These are phyloP conservation scores for Rhizopogon roseolus DNA, from an alignment of 768 basidiomycete species.

Conservation along the genomic window DNA sequence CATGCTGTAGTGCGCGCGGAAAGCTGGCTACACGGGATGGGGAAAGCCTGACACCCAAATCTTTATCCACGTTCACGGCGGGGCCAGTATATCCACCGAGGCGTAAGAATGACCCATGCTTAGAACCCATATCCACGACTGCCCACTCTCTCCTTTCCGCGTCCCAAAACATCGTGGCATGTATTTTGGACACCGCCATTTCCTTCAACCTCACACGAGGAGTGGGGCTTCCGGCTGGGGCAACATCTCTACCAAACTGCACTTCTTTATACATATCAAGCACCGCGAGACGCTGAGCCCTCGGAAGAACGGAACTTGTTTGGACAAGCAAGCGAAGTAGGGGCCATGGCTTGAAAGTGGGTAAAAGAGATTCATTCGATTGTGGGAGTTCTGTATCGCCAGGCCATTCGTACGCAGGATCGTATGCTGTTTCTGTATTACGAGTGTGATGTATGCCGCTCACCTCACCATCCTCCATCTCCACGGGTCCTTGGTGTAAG, in stretches of 20 bases:
- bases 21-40: slow-evolving; percentile 63
- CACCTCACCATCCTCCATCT: slow-evolving; percentile 14
- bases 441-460: neutral
- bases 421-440: slow-evolving; percentile 26
- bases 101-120: slow-evolving; percentile 74
- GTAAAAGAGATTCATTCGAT: slow-evolving; percentile 11
- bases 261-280: slow-evolving; percentile 60
- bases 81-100: slow-evolving; percentile 14
- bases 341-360: slow-evolving; percentile 15
- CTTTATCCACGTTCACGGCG: slow-evolving; percentile 13
- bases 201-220: slow-evolving; percentile 76
- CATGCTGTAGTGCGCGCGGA: slow-evolving; percentile 57
- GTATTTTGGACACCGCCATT: slow-evolving; percentile 79
- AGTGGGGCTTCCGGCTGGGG: slow-evolving; percentile 41
- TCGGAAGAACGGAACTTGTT: slow-evolving; percentile 44
- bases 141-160: slow-evolving; percentile 55
- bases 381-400: slow-evolving; percentile 23
- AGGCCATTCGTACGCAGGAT: slow-evolving; percentile 60
- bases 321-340: slow-evolving; percentile 35
- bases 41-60: slow-evolving; percentile 50
- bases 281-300: slow-evolving; percentile 46
- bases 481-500: neutral
- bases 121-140: slow-evolving; percentile 81
- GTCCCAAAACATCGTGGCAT: slow-evolving; percentile 75
- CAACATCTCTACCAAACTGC: slow-evolving; percentile 70